Evolutionary conservation across 139 green algal species (phyloP).

Genomic region (Chlamydomonas incerta): DNA sequence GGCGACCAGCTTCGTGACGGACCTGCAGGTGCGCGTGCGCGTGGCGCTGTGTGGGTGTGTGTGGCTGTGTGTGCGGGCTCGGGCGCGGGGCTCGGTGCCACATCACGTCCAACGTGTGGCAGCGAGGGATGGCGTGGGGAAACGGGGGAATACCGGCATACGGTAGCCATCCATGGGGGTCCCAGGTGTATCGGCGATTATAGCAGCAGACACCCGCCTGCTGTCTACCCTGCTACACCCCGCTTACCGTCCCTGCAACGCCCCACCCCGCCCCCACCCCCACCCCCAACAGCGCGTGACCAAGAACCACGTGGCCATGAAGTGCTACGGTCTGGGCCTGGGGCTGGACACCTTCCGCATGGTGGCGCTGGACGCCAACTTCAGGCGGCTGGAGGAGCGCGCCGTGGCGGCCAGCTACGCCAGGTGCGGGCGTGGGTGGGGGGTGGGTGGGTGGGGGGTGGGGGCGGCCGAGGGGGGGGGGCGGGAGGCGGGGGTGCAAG

Average conservation of each 20-base stretch:
- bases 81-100: no score
- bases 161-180: no score
- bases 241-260: no score
- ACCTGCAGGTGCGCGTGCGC: slow-evolving; percentile 66
- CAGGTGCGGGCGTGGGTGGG: slow-evolving; percentile 42
- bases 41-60: background rate
- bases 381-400: slow-evolving; percentile 86
- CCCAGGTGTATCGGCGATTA: no score
- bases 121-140: no score
- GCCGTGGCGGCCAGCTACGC: slow-evolving; percentile 70
- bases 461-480: background rate
- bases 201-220: no score
- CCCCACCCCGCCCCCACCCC: no score
- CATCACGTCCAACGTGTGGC: no score
- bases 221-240: no score
- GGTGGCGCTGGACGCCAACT: slow-evolving; percentile 94
- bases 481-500: no score
- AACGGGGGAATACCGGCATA: no score
- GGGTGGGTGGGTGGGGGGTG: background rate
- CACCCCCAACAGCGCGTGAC: slow-evolving; percentile 59
- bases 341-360: slow-evolving; percentile 97
- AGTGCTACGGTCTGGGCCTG: slow-evolving; percentile 97
- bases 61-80: background rate
- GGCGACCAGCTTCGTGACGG: slow-evolving; percentile 84
- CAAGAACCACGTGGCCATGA: slow-evolving; percentile 83